Conservation (phyloP, 1,284 basidiomycete species). For the Melampsora medusae region DNA sequence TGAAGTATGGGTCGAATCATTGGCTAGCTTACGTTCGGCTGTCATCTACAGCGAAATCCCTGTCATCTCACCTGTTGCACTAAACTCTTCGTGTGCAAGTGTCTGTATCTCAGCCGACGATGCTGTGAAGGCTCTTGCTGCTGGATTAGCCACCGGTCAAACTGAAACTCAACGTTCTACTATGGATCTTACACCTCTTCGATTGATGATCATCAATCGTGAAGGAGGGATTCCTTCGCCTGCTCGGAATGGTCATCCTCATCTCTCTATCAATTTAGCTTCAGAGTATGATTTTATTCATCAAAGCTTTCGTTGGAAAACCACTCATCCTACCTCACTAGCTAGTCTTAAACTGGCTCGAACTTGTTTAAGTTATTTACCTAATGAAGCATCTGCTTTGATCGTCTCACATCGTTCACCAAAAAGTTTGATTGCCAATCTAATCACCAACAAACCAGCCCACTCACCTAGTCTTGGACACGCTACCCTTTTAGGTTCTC, state of each 20-base stretch:
- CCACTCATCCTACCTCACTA: slow-evolving; percentile 79
- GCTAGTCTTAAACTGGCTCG: slow-evolving; percentile 82
- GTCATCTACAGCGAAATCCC: slow-evolving; percentile 91
- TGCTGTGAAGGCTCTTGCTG: slow-evolving; percentile 80
- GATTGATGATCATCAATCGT: slow-evolving; percentile 95
- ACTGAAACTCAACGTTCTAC: slow-evolving; percentile 46
- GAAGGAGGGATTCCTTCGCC: slow-evolving; percentile 98
- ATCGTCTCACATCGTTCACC: slow-evolving; percentile 97
- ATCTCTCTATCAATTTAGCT: slow-evolving; percentile 89
- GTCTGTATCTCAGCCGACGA: slow-evolving; percentile 85
- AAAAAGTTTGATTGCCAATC: slow-evolving; percentile 88
- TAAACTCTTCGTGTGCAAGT: slow-evolving; percentile 84
- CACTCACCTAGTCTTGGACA: slow-evolving; percentile 92
- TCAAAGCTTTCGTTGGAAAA: slow-evolving; percentile 79
- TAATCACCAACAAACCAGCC: slow-evolving; percentile 97
- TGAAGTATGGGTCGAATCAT: slow-evolving; percentile 59
- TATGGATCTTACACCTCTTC: slow-evolving; percentile 79
- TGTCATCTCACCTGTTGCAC: slow-evolving; percentile 87
- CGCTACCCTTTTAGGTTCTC: slow-evolving; percentile 74
- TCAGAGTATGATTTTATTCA: slow-evolving; percentile 85
- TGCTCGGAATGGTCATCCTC: slow-evolving; percentile 87
- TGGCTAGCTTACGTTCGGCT: slow-evolving; percentile 79
- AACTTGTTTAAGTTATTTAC: slow-evolving; percentile 88
- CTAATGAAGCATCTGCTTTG: slow-evolving; percentile 83
- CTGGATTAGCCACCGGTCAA: slow-evolving; percentile 68